Conservation (phyloP, 163 green algal species). For the Scenedesmus sp. region DNA sequence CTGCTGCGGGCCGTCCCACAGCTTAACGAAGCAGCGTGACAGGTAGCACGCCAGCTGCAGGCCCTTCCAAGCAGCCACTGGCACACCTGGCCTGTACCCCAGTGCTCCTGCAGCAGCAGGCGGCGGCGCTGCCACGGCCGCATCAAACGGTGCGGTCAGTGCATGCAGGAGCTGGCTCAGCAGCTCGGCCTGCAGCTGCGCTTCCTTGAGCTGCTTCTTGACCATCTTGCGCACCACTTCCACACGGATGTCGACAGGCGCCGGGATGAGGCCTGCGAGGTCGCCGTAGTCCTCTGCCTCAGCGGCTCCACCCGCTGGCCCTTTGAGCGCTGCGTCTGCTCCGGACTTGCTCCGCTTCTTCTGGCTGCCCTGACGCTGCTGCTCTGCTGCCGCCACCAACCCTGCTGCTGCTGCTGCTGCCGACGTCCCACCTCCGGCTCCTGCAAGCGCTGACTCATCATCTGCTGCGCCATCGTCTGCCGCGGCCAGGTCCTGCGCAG, state of each 20-base stretch:
- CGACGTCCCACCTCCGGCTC: neutral
- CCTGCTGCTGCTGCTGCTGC: conserved; percentile 39
- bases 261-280: neutral
- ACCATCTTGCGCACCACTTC: conserved; percentile 20
- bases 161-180: neutral
- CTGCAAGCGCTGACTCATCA: conserved; percentile 31
- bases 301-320: neutral
- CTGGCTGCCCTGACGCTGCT: neutral
- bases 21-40: conserved; percentile 2
- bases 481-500: neutral
- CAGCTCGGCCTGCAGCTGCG: conserved; percentile 22
- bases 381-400: neutral
- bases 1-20: conserved; percentile 36
- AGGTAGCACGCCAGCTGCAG: conserved; percentile 20
- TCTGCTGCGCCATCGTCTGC: neutral
- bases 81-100: neutral
- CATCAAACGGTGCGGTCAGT: neutral
- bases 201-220: conserved; percentile 12
- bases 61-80: conserved; percentile 33
- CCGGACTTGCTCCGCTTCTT: neutral
- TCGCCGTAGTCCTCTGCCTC: neutral
- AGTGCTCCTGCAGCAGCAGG: neutral
- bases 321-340: neutral
- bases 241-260: neutral
- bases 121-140: conserved; percentile 13